A percentile compares a stretch with the other conserved stretches of the same genome.
Evolutionary conservation across 2,329 filamentous ascomycete species (phyloP).

Genomic region (Catunica adiposa): DNA sequence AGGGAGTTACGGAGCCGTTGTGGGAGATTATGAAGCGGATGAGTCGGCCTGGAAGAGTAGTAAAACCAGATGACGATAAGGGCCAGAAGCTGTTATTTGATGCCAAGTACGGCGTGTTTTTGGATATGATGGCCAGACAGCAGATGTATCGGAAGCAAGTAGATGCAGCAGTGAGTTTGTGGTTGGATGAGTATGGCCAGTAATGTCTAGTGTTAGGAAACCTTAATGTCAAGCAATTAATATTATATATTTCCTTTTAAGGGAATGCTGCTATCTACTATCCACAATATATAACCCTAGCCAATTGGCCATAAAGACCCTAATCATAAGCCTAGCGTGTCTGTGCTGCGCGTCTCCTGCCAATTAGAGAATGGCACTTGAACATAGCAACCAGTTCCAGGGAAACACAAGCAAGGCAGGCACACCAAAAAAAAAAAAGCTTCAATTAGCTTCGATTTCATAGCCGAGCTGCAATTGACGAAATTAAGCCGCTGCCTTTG

Average conservation of each 20-base stretch:
- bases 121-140: slow-evolving; percentile 81
- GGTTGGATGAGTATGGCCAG: slow-evolving; percentile 13
- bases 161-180: slow-evolving; percentile 37
- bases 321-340: not conserved
- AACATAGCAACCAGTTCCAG: not conserved
- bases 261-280: too few species aligned
- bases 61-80: slow-evolving; percentile 55
- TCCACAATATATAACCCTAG: too few species aligned
- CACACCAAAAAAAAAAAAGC: not conserved
- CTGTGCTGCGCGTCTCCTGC: not conserved
- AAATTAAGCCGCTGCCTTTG: too few species aligned
- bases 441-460: not conserved
- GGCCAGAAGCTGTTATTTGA: slow-evolving; percentile 65
- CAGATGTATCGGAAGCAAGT: slow-evolving; percentile 65
- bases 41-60: slow-evolving; percentile 79
- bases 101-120: slow-evolving; percentile 88
- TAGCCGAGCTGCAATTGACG: not conserved
- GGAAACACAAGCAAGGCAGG: not conserved
- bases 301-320: not conserved
- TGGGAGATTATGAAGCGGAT: slow-evolving; percentile 98
- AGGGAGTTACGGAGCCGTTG: slow-evolving; percentile 58
- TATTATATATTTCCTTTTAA: not conserved
- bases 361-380: not conserved
- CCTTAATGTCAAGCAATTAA: not conserved
- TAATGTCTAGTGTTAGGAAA: not conserved